A percentile compares a stretch with the other conserved stretches of the same genome.
phyloP scores from a whole-genome alignment of 768 basidiomycete genomes.

The Podaxis sp. region DNA sequence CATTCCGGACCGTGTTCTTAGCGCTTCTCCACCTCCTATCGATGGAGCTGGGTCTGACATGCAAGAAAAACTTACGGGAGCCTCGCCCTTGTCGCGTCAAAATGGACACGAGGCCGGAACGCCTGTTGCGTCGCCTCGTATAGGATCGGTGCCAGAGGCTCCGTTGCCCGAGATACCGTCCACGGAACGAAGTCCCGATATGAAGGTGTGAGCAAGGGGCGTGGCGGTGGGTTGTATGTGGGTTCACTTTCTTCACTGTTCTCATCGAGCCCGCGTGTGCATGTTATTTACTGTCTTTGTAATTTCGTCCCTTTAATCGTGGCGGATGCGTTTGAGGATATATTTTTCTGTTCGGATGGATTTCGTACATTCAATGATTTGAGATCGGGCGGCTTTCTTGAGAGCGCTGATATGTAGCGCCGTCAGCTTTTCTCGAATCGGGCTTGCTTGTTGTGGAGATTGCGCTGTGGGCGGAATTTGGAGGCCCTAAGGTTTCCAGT shows the following conservation, averaged over 20 bases:
- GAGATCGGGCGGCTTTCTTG: neutral
- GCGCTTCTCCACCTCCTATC: slow-evolving; percentile 3
- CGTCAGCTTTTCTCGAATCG: no score
- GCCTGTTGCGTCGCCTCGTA: neutral
- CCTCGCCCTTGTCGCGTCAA: neutral
- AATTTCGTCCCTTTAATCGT: neutral
- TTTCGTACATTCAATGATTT: neutral
- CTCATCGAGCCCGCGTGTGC: neutral
- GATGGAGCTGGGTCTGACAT: neutral
- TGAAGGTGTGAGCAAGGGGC: slow-evolving; percentile 1
- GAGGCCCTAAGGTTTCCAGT: no score
- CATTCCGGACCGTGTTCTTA: slow-evolving; percentile 5
- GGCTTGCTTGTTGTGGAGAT: no score
- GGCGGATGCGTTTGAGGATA: neutral
- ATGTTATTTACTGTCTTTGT: neutral
- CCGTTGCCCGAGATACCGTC: neutral
- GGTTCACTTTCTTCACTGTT: neutral
- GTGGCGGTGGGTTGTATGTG: neutral
- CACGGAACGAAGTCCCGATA: neutral
- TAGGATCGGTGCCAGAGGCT: neutral
- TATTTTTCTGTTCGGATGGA: neutral
- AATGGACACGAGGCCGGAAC: slow-evolving; percentile 2
- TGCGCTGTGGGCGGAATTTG: no score
- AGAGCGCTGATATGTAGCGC: neutral
- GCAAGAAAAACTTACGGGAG: neutral